phyloP scores from a whole-genome alignment of 805 yeast species.

The Starmerella ratchasimensis region DNA sequence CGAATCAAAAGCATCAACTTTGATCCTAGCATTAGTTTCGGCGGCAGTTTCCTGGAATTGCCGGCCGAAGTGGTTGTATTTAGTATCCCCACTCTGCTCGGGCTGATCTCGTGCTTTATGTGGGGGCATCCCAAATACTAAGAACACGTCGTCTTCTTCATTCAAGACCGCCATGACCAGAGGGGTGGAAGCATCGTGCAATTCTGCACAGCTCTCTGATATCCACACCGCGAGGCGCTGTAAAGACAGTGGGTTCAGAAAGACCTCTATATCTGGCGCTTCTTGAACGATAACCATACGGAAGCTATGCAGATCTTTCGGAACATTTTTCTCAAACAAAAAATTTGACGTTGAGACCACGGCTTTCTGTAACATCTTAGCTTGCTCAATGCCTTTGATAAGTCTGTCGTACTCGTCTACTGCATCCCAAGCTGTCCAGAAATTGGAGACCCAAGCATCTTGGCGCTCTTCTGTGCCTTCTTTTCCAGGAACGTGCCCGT shows the following conservation, averaged over 20 bases:
- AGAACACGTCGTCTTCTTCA: conserved; percentile 54
- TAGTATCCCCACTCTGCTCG: conserved; percentile 13
- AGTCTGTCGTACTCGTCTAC: conserved; percentile 40
- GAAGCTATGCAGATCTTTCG: conserved; percentile 67
- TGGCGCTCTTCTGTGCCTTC: conserved; percentile 27
- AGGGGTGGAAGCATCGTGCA: conserved; percentile 54
- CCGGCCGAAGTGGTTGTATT: conserved; percentile 62
- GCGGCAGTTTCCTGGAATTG: conserved; percentile 83
- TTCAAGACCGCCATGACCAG: conserved; percentile 76
- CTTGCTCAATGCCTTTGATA: conserved; percentile 61
- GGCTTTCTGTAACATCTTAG: conserved; percentile 69
- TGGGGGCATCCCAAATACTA: conserved; percentile 84
- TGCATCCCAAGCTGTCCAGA: conserved; percentile 59
- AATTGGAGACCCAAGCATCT: conserved; percentile 60
- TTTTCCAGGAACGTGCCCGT: neutral
- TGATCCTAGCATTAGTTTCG: conserved; percentile 72
- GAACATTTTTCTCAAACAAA: conserved; percentile 66
- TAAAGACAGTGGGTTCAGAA: conserved; percentile 75
- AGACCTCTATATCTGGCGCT: conserved; percentile 66
- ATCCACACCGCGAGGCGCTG: conserved; percentile 83
- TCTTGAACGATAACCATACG: conserved; percentile 80
- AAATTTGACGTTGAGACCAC: conserved; percentile 81
- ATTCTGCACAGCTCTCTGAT: conserved; percentile 73
- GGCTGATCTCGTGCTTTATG: conserved; percentile 42
- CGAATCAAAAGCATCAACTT: conserved; percentile 90